Evolutionary conservation across 345 rosid genomes (phyloP).

Genomic region (Brassica rapa): DNA sequence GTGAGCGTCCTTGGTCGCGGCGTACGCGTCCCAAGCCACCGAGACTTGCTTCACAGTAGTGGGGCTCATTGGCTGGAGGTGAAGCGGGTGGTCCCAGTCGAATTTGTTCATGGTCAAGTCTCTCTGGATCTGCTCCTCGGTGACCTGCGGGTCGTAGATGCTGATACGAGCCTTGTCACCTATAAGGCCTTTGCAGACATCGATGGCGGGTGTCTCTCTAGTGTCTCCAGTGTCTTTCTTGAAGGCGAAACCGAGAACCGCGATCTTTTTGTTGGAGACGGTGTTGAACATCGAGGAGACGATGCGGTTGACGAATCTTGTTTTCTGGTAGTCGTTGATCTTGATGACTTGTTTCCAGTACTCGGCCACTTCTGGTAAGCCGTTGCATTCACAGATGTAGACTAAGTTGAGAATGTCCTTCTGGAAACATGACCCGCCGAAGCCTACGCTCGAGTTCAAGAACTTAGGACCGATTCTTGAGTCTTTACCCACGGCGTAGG

Average conservation of each 20-base stretch:
- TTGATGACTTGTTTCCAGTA: conserved; percentile 97
- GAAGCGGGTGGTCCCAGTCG: conserved; percentile 93
- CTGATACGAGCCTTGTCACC: conserved; percentile 87
- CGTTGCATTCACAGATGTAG: conserved; percentile 92
- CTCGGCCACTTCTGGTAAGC: conserved; percentile 90
- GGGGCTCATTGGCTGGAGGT: conserved; percentile 93
- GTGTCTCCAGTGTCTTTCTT: conserved; percentile 96
- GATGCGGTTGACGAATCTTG: conserved; percentile 79
- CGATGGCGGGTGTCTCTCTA: conserved; percentile 88
- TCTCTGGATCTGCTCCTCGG: conserved; percentile 85
- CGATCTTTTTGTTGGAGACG: conserved; percentile 79
- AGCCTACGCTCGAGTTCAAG: conserved; percentile 87
- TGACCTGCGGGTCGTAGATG: conserved; percentile 90
- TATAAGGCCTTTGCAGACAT: conserved; percentile 86
- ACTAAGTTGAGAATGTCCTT: conserved; percentile 86
- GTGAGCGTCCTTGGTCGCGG: conserved; percentile 81
- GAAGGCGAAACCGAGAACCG: conserved; percentile 80
- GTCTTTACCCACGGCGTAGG: conserved; percentile 83
- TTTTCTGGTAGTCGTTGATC: conserved; percentile 89
- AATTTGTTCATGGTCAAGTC: conserved; percentile 90
- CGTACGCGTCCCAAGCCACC: conserved; percentile 76
- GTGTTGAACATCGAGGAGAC: conserved; percentile 94
- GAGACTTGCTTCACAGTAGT: conserved; percentile 76
- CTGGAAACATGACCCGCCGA: conserved; percentile 92
- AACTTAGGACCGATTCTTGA: conserved; percentile 83